Percentiles rank a stretch among this genome's conserved stretches.
Evolutionary conservation across 1,284 basidiomycete species (phyloP).

Genomic region (Cystobasidium slooffiae): DNA sequence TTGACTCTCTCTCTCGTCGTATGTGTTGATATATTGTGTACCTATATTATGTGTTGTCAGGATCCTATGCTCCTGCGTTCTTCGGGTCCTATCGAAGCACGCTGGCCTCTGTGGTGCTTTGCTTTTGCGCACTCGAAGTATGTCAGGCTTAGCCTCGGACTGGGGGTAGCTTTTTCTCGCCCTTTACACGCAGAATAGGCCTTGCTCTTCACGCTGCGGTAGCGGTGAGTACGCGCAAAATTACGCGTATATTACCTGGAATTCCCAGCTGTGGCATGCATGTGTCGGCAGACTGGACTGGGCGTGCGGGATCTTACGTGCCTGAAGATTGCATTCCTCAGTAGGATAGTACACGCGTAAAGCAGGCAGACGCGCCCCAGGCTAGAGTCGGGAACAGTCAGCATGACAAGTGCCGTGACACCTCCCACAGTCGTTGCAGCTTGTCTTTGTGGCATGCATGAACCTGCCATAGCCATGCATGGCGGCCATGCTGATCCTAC

Average conservation of each 20-base stretch:
- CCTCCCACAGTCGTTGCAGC: too few species aligned
- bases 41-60: constrained; percentile 19
- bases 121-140: constrained; percentile 3
- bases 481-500: too few species aligned
- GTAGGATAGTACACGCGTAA: constrained; percentile 9
- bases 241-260: constrained; percentile 4
- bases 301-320: not conserved
- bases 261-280: not conserved
- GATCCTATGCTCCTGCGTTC: constrained; percentile 2
- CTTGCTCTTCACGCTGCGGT: constrained; percentile 6
- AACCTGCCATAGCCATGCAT: too few species aligned
- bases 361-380: not conserved
- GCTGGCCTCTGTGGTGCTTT: not conserved
- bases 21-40: constrained; percentile 13
- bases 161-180: constrained; percentile 1
- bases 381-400: not conserved
- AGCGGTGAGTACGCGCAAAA: not conserved
- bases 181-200: constrained; percentile 8
- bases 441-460: too few species aligned
- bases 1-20: not conserved
- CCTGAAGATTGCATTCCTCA: not conserved
- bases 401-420: too few species aligned
- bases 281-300: constrained; percentile 6
- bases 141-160: constrained; percentile 16
- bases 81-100: constrained; percentile 21